Percentiles rank a stretch among this genome's conserved stretches.
These are phyloP conservation scores for Pleurotus salmoneostramineus DNA, from an alignment of 768 basidiomycete genomes.

Conservation along the genomic window DNA sequence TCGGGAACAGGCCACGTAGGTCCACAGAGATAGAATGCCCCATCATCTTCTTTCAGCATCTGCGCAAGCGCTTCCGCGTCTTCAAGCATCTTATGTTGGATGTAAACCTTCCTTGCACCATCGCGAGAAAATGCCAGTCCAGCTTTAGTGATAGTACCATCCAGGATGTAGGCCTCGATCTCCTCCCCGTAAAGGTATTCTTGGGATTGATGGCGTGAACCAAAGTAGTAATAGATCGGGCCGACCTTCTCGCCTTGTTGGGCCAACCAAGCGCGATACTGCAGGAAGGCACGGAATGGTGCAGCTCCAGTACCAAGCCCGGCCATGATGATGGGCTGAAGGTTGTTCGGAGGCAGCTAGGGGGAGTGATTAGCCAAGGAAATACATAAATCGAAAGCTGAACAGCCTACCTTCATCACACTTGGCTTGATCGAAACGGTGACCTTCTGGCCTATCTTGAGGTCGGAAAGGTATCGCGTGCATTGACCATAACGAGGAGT, in stretches of 20 bases:
- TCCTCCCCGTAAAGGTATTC: conserved; percentile 98
- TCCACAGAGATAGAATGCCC: conserved; percentile 95
- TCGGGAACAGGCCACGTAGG: conserved; percentile 99
- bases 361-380: conserved; percentile 9
- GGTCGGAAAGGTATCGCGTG: conserved; percentile 86
- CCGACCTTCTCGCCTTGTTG: conserved; percentile 79
- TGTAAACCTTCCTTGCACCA: conserved; percentile 90
- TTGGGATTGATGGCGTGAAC: conserved; percentile 90
- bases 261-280: conserved; percentile 84
- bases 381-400: not conserved
- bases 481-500: conserved; percentile 86
- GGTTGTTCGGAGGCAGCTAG: conserved; percentile 78
- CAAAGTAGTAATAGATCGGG: conserved; percentile 97
- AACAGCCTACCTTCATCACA: conserved; percentile 85
- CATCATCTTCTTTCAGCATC: conserved; percentile 69
- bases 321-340: conserved; percentile 96
- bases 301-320: conserved; percentile 98
- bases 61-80: conserved; percentile 75
- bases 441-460: conserved; percentile 86
- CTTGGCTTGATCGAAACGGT: conserved; percentile 98
- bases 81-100: conserved; percentile 97
- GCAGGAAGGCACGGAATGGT: conserved; percentile 98
- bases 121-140: conserved; percentile 98
- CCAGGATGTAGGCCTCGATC: conserved; percentile 89
- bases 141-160: conserved; percentile 81